Evolutionary conservation across 116 monocot species (phyloP).

Genomic region (Cymodocea nodosa): DNA sequence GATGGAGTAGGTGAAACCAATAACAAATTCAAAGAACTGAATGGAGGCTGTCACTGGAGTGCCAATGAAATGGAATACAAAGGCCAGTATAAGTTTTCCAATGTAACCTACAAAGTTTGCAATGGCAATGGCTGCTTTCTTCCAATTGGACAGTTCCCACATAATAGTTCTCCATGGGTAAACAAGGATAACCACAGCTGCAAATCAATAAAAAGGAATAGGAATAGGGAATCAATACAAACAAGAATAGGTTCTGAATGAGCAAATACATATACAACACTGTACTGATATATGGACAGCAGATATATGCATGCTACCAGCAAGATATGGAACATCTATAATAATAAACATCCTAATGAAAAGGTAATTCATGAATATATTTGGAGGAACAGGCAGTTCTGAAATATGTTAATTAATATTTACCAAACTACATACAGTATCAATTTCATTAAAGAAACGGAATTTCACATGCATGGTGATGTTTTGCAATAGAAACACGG

Average conservation of each 20-base stretch:
- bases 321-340: too few relatives aligned
- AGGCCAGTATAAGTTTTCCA: conserved; percentile 31
- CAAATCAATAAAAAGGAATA: conserved; percentile 2
- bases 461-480: too few relatives aligned
- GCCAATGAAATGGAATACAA: conserved; percentile 39
- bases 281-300: neutral
- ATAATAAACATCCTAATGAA: too few relatives aligned
- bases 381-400: too few relatives aligned
- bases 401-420: too few relatives aligned
- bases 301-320: too few relatives aligned
- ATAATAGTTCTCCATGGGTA: conserved; percentile 56
- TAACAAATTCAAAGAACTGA: conserved; percentile 26
- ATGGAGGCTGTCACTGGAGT: conserved; percentile 40
- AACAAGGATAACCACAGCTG: conserved; percentile 48
- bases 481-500: too few relatives aligned
- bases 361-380: too few relatives aligned
- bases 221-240: neutral
- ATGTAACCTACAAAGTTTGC: conserved; percentile 19
- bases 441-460: too few relatives aligned
- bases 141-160: conserved; percentile 82
- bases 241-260: neutral
- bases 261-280: too few relatives aligned
- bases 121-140: conserved; percentile 28
- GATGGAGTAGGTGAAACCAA: conserved; percentile 20
- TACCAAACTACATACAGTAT: too few relatives aligned